Evolutionary conservation across 2,329 filamentous ascomycete genomes (phyloP), one percentile per base, ranked within the genome.

Genomic region (Calonectria crousiana): DNA sequence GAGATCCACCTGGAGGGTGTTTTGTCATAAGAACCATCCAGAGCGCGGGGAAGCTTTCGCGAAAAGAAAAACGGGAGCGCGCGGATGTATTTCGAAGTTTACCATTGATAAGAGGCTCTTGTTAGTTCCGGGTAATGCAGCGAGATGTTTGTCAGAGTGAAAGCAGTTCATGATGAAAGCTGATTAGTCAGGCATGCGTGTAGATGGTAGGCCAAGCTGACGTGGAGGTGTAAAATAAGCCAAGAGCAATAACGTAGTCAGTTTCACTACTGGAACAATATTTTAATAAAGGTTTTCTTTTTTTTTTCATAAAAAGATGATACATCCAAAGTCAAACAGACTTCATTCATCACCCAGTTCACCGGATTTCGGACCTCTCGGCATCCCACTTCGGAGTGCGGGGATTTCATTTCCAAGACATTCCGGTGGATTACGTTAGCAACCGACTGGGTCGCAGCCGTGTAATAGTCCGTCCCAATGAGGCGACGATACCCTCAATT

Each of bases 341-440:
- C 36, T 13, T 44, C 56, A 41, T 41, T 62, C 56, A 38, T 41
- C 16, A 14, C 9, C 36, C 51, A 30, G 16, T 38, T 9, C 52
- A 53, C 67, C 67, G 47, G 56, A 30, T 26, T 64, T 47, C 68
- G 68, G 68, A n/a, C 47, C 28, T 28, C 26, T 71, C 68, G 58
- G 68, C 38, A 65, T 71, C 68, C 68, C 68, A 65, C 67, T 51
- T 62, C 58, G 32, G 32, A 26, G 41, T 53, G 56, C 34, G 67
- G 44, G 53, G 58, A 47, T 71, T 64, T 34, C 30, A 69, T 69
- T 69, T 69, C 36, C 53, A 69, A 69, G 67, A 69, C 67, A 47
- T 38, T 51, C 36, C 11, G 68, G 32, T 20, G 34, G 68, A 71
- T 71, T 71, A 71, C 68, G 68, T 71, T 64, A 71, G 58, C 68